Evolutionary conservation across 2,329 filamentous ascomycete genomes (phyloP), one percentile per base, ranked within the genome.

Genomic region (Colletotrichum lini): DNA sequence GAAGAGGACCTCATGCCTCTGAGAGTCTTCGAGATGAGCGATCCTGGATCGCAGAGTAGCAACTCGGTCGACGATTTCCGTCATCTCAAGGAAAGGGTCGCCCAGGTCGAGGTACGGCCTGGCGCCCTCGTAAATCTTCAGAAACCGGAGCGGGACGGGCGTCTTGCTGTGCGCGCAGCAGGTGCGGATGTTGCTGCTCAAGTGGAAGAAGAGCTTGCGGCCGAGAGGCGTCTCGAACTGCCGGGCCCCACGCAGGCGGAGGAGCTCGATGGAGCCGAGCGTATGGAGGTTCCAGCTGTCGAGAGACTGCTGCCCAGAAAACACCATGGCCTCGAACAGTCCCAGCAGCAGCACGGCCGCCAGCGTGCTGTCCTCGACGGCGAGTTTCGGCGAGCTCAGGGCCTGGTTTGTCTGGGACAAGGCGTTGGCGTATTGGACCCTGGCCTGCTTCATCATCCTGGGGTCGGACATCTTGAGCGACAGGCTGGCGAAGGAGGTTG

Each of bases 241-340:
- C 15, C 56, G n/a, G 23, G 57, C 50, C 1, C 77, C 77, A 30
- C 77, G 74, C 8, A 78, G 66, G 23, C 75, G 69, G 4, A 78
- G 67, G 2, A 78, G 75, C n/a, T 78, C 65, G 58, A 78, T 70
- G 44, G 77, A 70, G 7, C 77, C 77, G 15, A 74, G 47, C 2
- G 74, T 76, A 23, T 78, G 77, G 8, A 75, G 73, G 5, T 75
- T 76, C 77, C 77, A 78, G 60, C 73, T 76, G 7, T 76, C 74
- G 1, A 76, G 74, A 7, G 75, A 74, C 44, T 72, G 69, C n/a
- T 69, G 67, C 2, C 72, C 76, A 16, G 62, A 67, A 38, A 78
- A 78, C 5, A 77, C 73, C 35, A 76, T 74, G n/a, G 76, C 76
- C 44, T 78, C 77, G 47, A 78, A 78, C 12, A 77, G 67, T 12